phyloP scores from a whole-genome alignment of 768 basidiomycete genomes.

The Xanthoconium stramineum region DNA sequence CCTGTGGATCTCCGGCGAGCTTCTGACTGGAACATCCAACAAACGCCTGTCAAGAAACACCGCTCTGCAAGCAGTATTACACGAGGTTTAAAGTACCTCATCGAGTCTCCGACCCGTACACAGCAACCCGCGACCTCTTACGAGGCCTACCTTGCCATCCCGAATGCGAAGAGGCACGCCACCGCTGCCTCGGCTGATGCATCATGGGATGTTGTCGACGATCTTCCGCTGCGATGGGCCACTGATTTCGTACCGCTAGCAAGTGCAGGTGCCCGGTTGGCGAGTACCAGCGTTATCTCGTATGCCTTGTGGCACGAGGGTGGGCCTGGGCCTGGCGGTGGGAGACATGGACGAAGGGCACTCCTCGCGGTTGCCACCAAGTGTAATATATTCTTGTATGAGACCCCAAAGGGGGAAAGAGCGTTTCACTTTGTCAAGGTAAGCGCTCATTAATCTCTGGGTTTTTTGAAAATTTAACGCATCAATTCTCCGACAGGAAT shows the following conservation, averaged over 20 bases:
- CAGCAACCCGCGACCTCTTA: slow-evolving; percentile 26
- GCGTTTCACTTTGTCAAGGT: slow-evolving; percentile 82
- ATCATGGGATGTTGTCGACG: slow-evolving; percentile 72
- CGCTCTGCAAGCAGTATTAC: slow-evolving; percentile 57
- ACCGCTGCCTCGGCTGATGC: slow-evolving; percentile 42
- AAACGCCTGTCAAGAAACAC: slow-evolving; percentile 44
- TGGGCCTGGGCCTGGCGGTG: slow-evolving; percentile 40
- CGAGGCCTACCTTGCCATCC: slow-evolving; percentile 31
- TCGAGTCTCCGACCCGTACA: slow-evolving; percentile 36
- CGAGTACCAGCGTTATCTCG: slow-evolving; percentile 53
- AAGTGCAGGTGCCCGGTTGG: slow-evolving; percentile 58
- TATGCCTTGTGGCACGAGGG: slow-evolving; percentile 72
- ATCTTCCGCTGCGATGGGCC: slow-evolving; percentile 78
- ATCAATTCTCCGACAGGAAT: slow-evolving; percentile 52
- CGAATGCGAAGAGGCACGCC: slow-evolving; percentile 23
- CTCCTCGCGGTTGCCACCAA: slow-evolving; percentile 77
- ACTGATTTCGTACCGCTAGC: slow-evolving; percentile 83
- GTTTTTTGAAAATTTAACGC: not conserved
- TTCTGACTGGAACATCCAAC: slow-evolving; percentile 49
- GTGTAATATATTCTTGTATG: slow-evolving; percentile 68
- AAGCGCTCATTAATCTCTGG: not conserved
- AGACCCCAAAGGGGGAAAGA: slow-evolving; percentile 78
- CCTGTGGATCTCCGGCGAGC: slow-evolving; percentile 60
- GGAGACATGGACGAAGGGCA: slow-evolving; percentile 43
- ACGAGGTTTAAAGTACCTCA: slow-evolving; percentile 58